Base-by-base conservation (phyloP, 2,329 filamentous ascomycete species). In the Microcyclosporella mali region DNA sequence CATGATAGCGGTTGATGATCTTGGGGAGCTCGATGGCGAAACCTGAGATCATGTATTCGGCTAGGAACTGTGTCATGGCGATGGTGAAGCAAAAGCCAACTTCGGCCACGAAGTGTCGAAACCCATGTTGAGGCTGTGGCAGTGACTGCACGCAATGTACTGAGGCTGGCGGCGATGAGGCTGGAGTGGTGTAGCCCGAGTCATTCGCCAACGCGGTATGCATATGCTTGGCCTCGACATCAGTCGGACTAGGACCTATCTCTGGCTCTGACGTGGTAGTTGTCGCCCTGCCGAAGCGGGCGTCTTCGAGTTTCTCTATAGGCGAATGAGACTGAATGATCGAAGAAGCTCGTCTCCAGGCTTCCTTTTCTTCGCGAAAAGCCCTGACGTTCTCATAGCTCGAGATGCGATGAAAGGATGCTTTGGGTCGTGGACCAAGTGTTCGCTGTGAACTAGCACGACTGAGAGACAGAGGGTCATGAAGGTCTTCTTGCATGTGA, bases 11-110 rank as follows among this genome's bases (percentile, higher is more conserved):
- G 10, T 46, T 27, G 14, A 58, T 42, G 18, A 65, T 49, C 7
- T 53, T 53, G 4, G 62, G 58, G 0, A 66, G 54, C 17, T 63
- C 56, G 15, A 64, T 55, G 1, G 61, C 59, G 37, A 66, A 65
- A 10, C 63, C 63, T 1, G 59, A 61, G 38, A 65, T 63, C 46
- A 64, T 54, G 48, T 62, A 65, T 28, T 66, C 63, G 19, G 60
- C 58, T 6, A 66, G 51, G 35, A 66, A 58, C 29, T 64, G 61
- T 1, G 61, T 60, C 52, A 63, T 56, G 32, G 57, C 56, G 30
- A 66, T 62, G 19, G 60, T 59, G 52, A 64, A 61, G 45, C 56
- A 57, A 45, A 66, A 65, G 19, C 58, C 57, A 6, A 60, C 40
- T 40, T 66, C 62, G 25, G 52, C 52, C 14, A 50, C 46, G n/a